Conservation (phyloP, 2,329 filamentous ascomycete genomes). For the Chrysosporium keratinophilum region DNA sequence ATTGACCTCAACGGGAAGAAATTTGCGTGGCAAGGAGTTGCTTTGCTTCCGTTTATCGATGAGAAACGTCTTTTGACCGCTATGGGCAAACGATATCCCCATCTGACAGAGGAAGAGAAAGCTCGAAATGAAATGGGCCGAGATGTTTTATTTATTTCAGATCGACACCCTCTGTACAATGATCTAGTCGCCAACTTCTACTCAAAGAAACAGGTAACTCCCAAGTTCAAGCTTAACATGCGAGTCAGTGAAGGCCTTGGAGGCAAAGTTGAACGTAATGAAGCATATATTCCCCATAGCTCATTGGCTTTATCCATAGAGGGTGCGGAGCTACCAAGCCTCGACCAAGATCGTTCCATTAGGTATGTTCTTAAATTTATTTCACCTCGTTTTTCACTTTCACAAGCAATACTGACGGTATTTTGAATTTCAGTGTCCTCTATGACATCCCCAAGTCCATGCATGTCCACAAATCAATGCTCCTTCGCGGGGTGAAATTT, state of each 20-base stretch:
- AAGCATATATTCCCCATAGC: constrained; percentile 73
- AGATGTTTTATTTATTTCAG: constrained; percentile 75
- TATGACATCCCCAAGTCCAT: constrained; percentile 69
- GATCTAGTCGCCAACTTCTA: constrained; percentile 79
- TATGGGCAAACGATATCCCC: constrained; percentile 70
- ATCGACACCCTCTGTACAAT: constrained; percentile 74
- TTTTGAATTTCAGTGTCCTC: constrained; percentile 52
- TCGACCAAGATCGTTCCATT: constrained; percentile 79
- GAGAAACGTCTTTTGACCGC: constrained; percentile 74
- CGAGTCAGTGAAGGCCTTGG: constrained; percentile 65
- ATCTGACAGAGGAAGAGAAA: constrained; percentile 64
- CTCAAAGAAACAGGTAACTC: constrained; percentile 66
- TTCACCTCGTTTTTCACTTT: not conserved
- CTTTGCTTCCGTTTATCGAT: constrained; percentile 89
- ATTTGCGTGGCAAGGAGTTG: constrained; percentile 94
- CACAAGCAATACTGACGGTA: constrained; percentile 15
- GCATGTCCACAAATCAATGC: constrained; percentile 82
- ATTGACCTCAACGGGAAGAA: constrained; percentile 97
- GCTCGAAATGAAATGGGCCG: constrained; percentile 68
- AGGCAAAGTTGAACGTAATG: constrained; percentile 71
- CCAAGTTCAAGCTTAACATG: constrained; percentile 63
- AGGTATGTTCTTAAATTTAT: constrained; percentile 48
- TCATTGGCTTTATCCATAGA: constrained; percentile 68
- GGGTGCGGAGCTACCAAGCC: constrained; percentile 57
- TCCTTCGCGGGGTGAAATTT: constrained; percentile 71